These are phyloP conservation scores for Odontarrhena argentea DNA, from an alignment of 345 rosid species.

Conservation along the genomic window DNA sequence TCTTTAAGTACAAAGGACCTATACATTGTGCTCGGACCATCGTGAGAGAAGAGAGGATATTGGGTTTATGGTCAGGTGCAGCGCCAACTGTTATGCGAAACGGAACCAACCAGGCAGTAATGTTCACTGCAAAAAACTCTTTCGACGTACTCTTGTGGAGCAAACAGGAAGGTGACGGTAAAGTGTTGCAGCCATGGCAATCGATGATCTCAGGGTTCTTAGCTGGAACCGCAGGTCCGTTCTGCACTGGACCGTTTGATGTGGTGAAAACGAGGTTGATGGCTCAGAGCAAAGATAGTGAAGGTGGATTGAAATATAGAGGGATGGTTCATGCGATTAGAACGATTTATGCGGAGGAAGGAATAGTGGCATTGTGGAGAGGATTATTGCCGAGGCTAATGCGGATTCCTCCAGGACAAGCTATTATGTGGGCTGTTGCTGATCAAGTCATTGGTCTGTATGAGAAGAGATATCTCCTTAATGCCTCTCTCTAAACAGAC, in stretches of 20 bases:
- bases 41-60: constrained; percentile 69
- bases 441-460: constrained; percentile 87
- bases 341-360: constrained; percentile 83
- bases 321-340: constrained; percentile 93
- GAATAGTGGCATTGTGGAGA: constrained; percentile 80
- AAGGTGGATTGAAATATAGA: constrained; percentile 68
- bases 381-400: constrained; percentile 92
- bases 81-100: constrained; percentile 96
- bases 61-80: constrained; percentile 96
- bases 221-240: constrained; percentile 92
- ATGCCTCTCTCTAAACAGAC: constrained; percentile 44
- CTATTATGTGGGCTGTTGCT: constrained; percentile 98
- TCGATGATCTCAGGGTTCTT: constrained; percentile 96
- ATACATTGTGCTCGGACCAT: constrained; percentile 77
- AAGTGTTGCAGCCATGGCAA: constrained; percentile 83
- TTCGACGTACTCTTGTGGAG: constrained; percentile 85
- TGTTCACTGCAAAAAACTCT: constrained; percentile 90
- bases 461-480: constrained; percentile 61
- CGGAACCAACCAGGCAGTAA: constrained; percentile 96
- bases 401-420: constrained; percentile 99
- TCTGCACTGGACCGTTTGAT: constrained; percentile 95
- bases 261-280: constrained; percentile 97
- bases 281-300: constrained; percentile 72
- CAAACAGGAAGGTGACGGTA: constrained; percentile 94
- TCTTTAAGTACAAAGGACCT: constrained; percentile 89